These are phyloP conservation scores for Fusarium graminum DNA, from an alignment of 2,329 filamentous ascomycete genomes.

Conservation along the genomic window DNA sequence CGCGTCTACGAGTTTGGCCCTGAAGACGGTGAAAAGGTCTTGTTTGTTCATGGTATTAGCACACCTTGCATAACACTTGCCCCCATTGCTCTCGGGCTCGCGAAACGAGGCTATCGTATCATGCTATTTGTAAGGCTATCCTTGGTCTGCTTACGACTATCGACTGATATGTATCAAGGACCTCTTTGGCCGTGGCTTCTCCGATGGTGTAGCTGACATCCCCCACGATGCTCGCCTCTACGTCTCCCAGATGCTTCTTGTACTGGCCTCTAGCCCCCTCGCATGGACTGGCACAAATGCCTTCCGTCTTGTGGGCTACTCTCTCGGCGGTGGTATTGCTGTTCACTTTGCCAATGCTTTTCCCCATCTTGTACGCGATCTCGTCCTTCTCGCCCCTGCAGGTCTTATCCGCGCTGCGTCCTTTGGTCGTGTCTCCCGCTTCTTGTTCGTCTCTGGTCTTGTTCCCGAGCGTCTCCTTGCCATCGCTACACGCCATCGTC, in stretches of 20 bases:
- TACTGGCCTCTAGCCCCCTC: conserved; percentile 76
- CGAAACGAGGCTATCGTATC: conserved; percentile 78
- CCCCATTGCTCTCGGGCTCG: conserved; percentile 75
- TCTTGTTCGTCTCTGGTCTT: conserved; percentile 67
- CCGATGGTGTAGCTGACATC: conserved; percentile 73
- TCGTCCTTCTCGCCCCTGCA: conserved; percentile 83
- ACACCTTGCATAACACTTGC: conserved; percentile 82
- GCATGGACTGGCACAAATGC: conserved; percentile 71
- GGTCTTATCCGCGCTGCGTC: conserved; percentile 75
- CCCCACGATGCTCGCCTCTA: conserved; percentile 82
- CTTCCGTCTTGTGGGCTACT: conserved; percentile 82
- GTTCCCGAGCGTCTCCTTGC: conserved; percentile 66
- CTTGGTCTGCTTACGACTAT: conserved; percentile 13
- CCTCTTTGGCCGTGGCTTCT: conserved; percentile 77
- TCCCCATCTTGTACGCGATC: conserved; percentile 74
- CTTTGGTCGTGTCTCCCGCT: conserved; percentile 63
- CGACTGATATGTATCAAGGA: conserved; percentile 59
- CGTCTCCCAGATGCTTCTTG: conserved; percentile 77
- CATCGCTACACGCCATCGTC: conserved; percentile 61
- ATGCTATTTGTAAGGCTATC: conserved; percentile 74
- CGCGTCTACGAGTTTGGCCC: conserved; percentile 88
- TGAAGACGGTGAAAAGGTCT: conserved; percentile 76
- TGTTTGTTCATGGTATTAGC: conserved; percentile 86
- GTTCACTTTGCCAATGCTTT: conserved; percentile 81
- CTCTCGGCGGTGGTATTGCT: conserved; percentile 83